Evolutionary conservation across 306 rosid genomes (phyloP).

Genomic region (Prinsepia uniflora): DNA sequence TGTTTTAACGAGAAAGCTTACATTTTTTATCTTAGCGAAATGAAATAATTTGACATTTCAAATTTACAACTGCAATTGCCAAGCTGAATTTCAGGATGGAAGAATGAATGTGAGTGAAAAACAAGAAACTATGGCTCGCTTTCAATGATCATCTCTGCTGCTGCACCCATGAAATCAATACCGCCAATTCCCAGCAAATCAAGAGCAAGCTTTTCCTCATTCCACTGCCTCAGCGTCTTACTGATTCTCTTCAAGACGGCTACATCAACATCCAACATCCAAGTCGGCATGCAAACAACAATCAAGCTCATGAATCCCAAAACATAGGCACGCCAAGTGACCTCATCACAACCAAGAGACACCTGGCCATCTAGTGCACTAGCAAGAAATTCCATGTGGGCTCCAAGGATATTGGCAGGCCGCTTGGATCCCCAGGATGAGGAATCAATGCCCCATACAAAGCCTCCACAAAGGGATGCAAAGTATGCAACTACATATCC

Average conservation of each 20-base stretch:
- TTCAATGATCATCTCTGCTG: constrained; percentile 72
- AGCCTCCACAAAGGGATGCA: constrained; percentile 72
- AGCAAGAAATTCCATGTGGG: constrained; percentile 83
- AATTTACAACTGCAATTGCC: neutral
- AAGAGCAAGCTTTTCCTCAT: constrained; percentile 81
- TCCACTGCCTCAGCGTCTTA: constrained; percentile 65
- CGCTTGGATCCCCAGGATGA: constrained; percentile 69
- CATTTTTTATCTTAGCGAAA: neutral
- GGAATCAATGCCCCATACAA: constrained; percentile 88
- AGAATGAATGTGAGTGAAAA: neutral
- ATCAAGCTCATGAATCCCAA: constrained; percentile 74
- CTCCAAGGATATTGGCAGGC: constrained; percentile 67
- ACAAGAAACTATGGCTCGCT: constrained; percentile 31
- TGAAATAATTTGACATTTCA: neutral
- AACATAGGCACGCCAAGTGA: constrained; percentile 82
- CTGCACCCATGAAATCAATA: constrained; percentile 72
- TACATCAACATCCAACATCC: constrained; percentile 81
- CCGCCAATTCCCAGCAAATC: constrained; percentile 74
- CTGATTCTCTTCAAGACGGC: constrained; percentile 70
- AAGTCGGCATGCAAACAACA: constrained; percentile 75
- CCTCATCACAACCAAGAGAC: constrained; percentile 72
- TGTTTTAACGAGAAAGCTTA: neutral
- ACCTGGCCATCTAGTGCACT: constrained; percentile 83
- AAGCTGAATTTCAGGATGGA: neutral
- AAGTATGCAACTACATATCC: constrained; percentile 87